Evolutionary conservation across 441 rosid species (phyloP), one percentile per base, ranked within the genome.

Genomic region (Pelargonium exstipulatum): DNA sequence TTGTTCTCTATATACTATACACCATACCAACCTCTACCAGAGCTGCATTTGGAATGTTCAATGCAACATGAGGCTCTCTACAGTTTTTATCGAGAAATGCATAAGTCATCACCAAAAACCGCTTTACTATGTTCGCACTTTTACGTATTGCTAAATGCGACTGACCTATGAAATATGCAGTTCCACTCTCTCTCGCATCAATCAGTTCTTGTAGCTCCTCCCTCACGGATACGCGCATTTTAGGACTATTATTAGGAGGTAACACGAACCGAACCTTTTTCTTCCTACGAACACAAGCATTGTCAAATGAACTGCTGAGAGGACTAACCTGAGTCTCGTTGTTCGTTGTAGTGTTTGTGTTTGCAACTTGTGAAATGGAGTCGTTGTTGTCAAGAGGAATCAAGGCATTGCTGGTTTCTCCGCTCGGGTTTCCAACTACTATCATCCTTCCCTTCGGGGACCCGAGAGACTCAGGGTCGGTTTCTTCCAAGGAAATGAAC

Each of bases 1-100:
- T 26, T 16, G 37, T 48, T 48, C 42, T 58, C 78, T 53, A 87
- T 76, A 86, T 71, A 0, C 72, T 71, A 65, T 79, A 86, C 17
- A 83, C 82, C 81, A 81, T 86, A 43, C 88, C 80, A 65, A 86
- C 92, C 81, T 84, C 84, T 62, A 88, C 81, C 37, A 84, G 87
- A 40, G 88, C 85, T 6, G 90, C 90, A 55, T 86, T 82, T 65
- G 92, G 90, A 65, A 86, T 82, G 77, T 86, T 82, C 13, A 86
- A 72, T 7, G 85, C 90, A 60, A 83, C 77, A 13, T 76, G 83
- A 35, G 85, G 80, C 76, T 83, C 83, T 53, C 85, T 17, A 61
- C 83, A 70, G 64, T 86, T 88, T 62, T 73, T 84, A 46, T 83
- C 88, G 9, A 83, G 77, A 65, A 84, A 81, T 32, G 62, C 80